phyloP scores from a whole-genome alignment of 495 filamentous ascomycete species.

The Clohesyomyces aquaticus region DNA sequence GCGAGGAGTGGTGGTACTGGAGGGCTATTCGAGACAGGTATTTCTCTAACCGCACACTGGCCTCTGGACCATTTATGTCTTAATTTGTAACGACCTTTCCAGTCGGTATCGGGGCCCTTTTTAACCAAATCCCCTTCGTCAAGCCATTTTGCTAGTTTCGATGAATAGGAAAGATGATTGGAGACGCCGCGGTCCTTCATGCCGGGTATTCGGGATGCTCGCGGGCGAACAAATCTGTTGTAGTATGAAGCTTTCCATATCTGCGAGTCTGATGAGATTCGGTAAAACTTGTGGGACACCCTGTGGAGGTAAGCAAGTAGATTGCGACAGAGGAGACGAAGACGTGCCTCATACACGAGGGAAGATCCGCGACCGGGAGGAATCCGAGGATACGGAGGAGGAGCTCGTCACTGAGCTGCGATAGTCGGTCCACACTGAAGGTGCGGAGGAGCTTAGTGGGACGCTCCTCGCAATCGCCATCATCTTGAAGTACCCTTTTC shows the following conservation, averaged over 20 bases:
- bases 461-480: conserved; percentile 22
- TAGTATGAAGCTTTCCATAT: conserved; percentile 93
- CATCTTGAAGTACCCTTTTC: conserved; percentile 24
- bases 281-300: conserved; percentile 75
- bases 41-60: conserved; percentile 76
- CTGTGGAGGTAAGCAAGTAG: conserved; percentile 48
- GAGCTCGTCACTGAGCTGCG: conserved; percentile 82
- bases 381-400: conserved; percentile 82
- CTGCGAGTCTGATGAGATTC: conserved; percentile 79
- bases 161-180: conserved; percentile 65
- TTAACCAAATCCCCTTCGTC: conserved; percentile 66
- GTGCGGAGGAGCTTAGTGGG: conserved; percentile 39
- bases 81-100: conserved; percentile 90
- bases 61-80: conserved; percentile 91
- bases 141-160: conserved; percentile 79
- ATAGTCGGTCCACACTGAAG: conserved; percentile 52
- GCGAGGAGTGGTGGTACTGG: conserved; percentile 65
- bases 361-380: conserved; percentile 68
- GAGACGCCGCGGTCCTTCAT: conserved; percentile 54
- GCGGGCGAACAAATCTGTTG: conserved; percentile 82
- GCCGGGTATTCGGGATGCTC: conserved; percentile 75
- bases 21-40: conserved; percentile 63
- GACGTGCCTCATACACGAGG: conserved; percentile 66
- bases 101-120: conserved; percentile 62
- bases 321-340: not conserved